These are phyloP conservation scores for Pseudozyma flocculosa DNA, from an alignment of 1,284 basidiomycete genomes.

Conservation along the genomic window DNA sequence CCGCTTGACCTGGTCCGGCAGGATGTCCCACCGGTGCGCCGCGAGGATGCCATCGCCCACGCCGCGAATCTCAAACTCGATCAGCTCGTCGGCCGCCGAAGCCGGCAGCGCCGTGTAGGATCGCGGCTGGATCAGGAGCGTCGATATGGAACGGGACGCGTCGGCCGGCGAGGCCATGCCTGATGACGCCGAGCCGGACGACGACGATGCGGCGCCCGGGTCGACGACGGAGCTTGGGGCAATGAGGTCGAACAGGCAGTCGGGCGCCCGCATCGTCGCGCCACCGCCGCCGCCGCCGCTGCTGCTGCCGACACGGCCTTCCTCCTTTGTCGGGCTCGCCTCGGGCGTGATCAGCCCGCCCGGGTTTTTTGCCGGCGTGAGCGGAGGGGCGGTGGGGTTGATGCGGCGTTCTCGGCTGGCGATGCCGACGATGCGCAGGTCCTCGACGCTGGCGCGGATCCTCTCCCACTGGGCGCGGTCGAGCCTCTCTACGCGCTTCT, in stretches of 20 bases:
- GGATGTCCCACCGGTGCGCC: slow-evolving; percentile 3
- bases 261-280: slow-evolving; percentile 4
- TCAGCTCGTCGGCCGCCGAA: slow-evolving; percentile 12
- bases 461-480: slow-evolving; percentile 30
- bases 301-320: not conserved
- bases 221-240: not conserved
- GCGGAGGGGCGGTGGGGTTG: not conserved
- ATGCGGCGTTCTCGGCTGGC: slow-evolving; percentile 4
- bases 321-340: not conserved
- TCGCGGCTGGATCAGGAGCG: slow-evolving; percentile 18
- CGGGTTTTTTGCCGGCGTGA: not conserved
- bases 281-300: too few species aligned
- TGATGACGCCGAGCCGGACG: too few species aligned
- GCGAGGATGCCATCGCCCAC: slow-evolving; percentile 3
- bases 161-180: not conserved
- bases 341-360: not conserved
- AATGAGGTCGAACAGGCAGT: slow-evolving; percentile 22
- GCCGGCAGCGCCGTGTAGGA: slow-evolving; percentile 16
- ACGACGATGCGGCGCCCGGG: too few species aligned
- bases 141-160: not conserved
- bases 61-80: slow-evolving; percentile 18
- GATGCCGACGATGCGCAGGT: slow-evolving; percentile 27
- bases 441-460: slow-evolving; percentile 31
- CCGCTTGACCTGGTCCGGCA: slow-evolving; percentile 12
- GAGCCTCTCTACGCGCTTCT: slow-evolving; percentile 8